Base-by-base conservation (phyloP, 192 early-diverging fungal genomes). In the Jimgerdemannia lactiflua region DNA sequence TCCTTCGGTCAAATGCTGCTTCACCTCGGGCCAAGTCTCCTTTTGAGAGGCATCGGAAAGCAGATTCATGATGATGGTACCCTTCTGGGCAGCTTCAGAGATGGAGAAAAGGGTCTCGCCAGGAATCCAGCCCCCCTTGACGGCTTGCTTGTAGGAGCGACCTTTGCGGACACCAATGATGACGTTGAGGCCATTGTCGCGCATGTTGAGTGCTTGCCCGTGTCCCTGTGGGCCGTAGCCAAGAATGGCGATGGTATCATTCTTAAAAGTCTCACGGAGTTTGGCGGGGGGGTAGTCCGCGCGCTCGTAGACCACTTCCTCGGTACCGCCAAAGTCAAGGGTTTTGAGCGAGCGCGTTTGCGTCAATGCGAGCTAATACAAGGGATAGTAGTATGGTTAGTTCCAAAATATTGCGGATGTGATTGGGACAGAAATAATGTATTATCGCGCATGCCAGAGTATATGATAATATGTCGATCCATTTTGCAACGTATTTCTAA, bases 181-280 rank as follows among this genome's bases (percentile, higher is more conserved):
- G 76, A 99, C 95, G 74, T 99, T 99, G 72, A 99, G 86, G 71
- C 94, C 94, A 80, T 99, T 96, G 88, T 99, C 96, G 79, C 94
- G 93, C 79, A 95, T 86, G 92, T 97, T 97, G 74, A 96, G 91
- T 70, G 94, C 91, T 84, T 97, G 95, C 71, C 93, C 94, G 87
- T 93, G 95, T 65, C 97, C 97, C 85, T 96, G 95, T 54, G 97
- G 95, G 29, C 97, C 97, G 85, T 98, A 98, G 71, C 97, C 94
- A 77, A 98, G 89, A 70, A 95, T 90, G 65, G 95, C 88, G 73
- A 97, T 91, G 39, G 64, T 83, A 87, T 99, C 97, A 80, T 97
- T 91, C 86, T 90, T 92, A 84, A 99, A 97, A 76, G 93, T 92
- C 80, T 95, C 89, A 14, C 89, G 87, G 43, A 97, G 88, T 89